Evolutionary conservation across 495 filamentous ascomycete species (phyloP).

Genomic region (Penicillium salamii): DNA sequence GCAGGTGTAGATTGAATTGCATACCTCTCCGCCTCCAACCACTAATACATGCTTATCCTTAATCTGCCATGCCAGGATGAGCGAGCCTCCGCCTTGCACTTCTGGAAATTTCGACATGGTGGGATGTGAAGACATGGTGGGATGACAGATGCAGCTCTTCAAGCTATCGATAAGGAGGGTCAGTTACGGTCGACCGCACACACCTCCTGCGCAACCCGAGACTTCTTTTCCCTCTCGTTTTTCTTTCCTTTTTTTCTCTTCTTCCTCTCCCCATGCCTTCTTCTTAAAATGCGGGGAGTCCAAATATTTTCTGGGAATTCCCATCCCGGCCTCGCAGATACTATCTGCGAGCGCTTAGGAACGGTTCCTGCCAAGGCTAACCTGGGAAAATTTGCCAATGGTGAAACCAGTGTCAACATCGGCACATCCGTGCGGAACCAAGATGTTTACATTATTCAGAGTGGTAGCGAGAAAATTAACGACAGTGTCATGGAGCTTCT

Average conservation of each 20-base stretch:
- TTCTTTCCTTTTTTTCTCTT: slow-evolving; percentile 12
- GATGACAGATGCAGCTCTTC: background rate
- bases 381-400: slow-evolving; percentile 75
- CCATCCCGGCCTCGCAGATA: slow-evolving; percentile 65
- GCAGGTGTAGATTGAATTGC: slow-evolving; percentile 8
- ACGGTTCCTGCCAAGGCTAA: slow-evolving; percentile 61
- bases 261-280: slow-evolving; percentile 14
- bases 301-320: slow-evolving; percentile 71
- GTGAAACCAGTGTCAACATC: slow-evolving; percentile 95
- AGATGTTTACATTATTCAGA: slow-evolving; percentile 98
- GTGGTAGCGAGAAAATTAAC: slow-evolving; percentile 94
- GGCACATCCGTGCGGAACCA: slow-evolving; percentile 92
- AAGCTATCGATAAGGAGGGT: background rate
- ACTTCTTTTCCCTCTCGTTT: slow-evolving; percentile 18
- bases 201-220: slow-evolving; percentile 16
- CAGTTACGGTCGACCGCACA: slow-evolving; percentile 15
- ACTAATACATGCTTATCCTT: slow-evolving; percentile 80
- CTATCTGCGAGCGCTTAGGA: slow-evolving; percentile 71
- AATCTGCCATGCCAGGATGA: slow-evolving; percentile 94
- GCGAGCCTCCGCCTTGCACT: slow-evolving; percentile 83
- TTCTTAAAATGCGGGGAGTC: slow-evolving; percentile 57
- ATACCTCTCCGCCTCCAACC: slow-evolving; percentile 89
- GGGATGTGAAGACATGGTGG: slow-evolving; percentile 1
- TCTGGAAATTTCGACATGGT: slow-evolving; percentile 70
- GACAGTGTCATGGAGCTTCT: slow-evolving; percentile 98